Base-by-base conservation (phyloP, 495 filamentous ascomycete genomes). In the Penicillium desertorum region DNA sequence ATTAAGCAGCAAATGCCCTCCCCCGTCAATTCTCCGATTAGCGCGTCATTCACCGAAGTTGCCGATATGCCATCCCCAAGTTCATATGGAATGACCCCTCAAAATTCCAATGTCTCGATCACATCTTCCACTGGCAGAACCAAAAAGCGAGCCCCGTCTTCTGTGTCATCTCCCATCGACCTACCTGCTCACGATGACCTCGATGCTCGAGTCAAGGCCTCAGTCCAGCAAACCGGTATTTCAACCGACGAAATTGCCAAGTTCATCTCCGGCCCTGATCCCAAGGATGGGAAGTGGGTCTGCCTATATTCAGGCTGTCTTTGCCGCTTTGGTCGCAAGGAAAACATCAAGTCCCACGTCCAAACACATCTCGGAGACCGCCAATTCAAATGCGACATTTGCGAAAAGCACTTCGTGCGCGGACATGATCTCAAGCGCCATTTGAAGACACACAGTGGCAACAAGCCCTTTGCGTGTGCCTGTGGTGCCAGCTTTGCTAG, bases 381-480 rank as follows among this genome's bases (percentile, higher is more conserved):
- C 29, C 95, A 96, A 67, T 98, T 86, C 74, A 84, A 86, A 64
- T 98, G 94, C 69, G 87, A 89, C 48, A 82, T 87, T 22, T 98
- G 94, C 73, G 79, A 86, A 23, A 97, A 97, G 71, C 90, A 90
- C 70, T 98, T 98, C 64, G 95, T 98, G 57, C 86, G 94, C 25
- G 92, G 94, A 59, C 95, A 98, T 68, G 94, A 98, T 67, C 83
- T 98, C 55, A 98, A 98, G 73, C 87, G 94, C 20, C 94, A 98
- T 67, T 86, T 91, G 62, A 96, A 96, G 75, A 98, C 97, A 53
- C 94, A 98, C 72, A 92, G 86, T 19, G 91, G 91, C 37, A 86
- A 92, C 65, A 96, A 96, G 74, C 91, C 94, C 3, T 94, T 96
- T 62, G 86, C 86, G 27, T 98, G 94, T 70, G 81, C 86, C 48